These are phyloP conservation scores for Aspergillus eucalypticola DNA, from an alignment of 2,329 filamentous ascomycete genomes.

Conservation along the genomic window DNA sequence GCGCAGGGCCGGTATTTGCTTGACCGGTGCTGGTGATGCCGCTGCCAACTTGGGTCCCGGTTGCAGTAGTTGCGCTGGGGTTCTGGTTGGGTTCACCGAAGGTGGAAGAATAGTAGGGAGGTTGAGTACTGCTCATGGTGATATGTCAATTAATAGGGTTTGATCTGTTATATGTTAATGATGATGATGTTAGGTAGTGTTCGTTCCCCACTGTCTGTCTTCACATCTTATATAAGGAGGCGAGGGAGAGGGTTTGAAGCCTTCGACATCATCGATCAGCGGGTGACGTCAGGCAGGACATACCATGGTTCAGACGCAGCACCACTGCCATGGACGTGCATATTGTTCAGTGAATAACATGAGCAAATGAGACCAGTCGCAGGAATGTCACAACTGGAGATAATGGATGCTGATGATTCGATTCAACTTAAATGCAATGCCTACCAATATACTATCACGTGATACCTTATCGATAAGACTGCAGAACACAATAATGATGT, in stretches of 20 bases:
- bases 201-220: background rate
- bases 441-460: background rate
- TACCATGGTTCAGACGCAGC: background rate
- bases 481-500: background rate
- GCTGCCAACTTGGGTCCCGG: slow-evolving; percentile 14
- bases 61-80: slow-evolving; percentile 14
- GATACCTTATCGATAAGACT: slow-evolving; percentile 2
- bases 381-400: background rate
- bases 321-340: background rate
- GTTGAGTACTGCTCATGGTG: slow-evolving; percentile 20
- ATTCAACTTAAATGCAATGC: too few species aligned
- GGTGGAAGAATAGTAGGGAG: slow-evolving; percentile 18
- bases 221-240: background rate
- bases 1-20: slow-evolving; percentile 14
- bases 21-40: slow-evolving; percentile 14
- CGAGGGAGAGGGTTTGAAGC: background rate
- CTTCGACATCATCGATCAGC: slow-evolving; percentile 11
- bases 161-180: background rate
- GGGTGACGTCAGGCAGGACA: slow-evolving; percentile 10
- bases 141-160: background rate
- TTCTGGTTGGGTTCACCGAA: slow-evolving; percentile 12
- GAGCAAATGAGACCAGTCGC: background rate
- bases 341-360: background rate
- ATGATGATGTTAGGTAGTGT: background rate
- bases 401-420: background rate